A percentile compares a stretch with the other conserved stretches of the same genome.
Conservation (phyloP, 345 rosid genomes). For the Moricandia moricandioides region DNA sequence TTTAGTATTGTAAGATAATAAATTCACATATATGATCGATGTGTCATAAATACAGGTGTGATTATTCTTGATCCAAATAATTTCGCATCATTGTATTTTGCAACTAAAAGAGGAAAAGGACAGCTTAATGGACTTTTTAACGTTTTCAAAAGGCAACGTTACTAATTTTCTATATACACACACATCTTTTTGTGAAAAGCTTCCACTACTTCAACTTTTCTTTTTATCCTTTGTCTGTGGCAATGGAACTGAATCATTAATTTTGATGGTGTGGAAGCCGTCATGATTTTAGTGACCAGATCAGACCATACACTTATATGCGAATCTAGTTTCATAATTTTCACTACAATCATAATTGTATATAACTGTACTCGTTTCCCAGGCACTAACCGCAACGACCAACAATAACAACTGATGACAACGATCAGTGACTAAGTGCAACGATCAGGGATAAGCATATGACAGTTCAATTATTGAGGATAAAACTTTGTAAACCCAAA, state of each 20-base stretch:
- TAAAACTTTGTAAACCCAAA: not conserved
- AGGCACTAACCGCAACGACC: not conserved
- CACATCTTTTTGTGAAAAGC: not conserved
- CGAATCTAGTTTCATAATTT: not conserved
- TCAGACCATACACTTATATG: not conserved
- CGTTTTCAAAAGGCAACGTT: slow-evolving; percentile 5
- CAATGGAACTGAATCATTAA: not conserved
- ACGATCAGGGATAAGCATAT: not conserved
- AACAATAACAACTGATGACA: not conserved
- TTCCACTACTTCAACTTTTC: not conserved
- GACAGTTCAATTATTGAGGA: not conserved
- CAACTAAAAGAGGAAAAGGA: slow-evolving; percentile 7
- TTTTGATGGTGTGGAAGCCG: not conserved
- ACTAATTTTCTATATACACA: not conserved
- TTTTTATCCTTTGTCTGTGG: not conserved
- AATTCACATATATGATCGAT: not conserved
- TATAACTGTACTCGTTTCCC: not conserved
- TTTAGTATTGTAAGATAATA: not conserved
- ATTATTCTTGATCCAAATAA: slow-evolving; percentile 1
- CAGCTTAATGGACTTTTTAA: not conserved
- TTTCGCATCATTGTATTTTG: slow-evolving; percentile 4
- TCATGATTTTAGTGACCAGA: not conserved
- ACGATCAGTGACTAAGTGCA: not conserved
- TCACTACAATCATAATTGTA: not conserved
- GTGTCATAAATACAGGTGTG: not conserved